Percentiles rank a stretch among this genome's conserved stretches.
Evolutionary conservation across 345 rosid genomes (phyloP).

Genomic region (Citrus mangshanensis): DNA sequence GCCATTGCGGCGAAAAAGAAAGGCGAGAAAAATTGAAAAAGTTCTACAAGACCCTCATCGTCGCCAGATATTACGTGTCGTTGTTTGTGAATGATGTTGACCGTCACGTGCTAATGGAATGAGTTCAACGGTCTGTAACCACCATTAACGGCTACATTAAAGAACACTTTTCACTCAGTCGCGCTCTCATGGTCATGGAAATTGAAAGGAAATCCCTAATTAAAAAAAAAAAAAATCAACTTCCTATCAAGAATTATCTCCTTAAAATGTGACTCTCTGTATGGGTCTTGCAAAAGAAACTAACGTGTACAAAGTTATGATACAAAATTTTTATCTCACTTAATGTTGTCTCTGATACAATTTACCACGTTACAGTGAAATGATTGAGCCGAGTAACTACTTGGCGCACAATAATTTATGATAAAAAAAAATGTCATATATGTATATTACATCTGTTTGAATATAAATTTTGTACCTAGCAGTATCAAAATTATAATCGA

Average conservation of each 20-base stretch:
- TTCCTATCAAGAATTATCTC: background rate
- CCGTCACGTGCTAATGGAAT: conserved; percentile 11
- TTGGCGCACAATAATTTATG: no score
- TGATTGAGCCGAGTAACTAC: background rate
- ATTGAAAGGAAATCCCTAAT: background rate
- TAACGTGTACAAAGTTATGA: background rate
- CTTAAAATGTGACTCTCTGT: background rate
- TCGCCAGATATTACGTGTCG: conserved; percentile 34
- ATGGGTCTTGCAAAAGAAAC: background rate
- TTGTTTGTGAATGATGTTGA: conserved; percentile 15
- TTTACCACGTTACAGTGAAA: background rate
- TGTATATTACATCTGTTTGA: no score
- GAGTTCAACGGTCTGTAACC: conserved; percentile 32
- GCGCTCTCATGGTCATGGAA: no score
- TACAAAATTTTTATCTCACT: no score
- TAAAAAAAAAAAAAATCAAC: background rate
- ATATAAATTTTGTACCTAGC: no score
- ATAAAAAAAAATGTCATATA: no score
- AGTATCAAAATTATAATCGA: no score
- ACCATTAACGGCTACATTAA: conserved; percentile 47
- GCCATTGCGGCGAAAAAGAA: background rate
- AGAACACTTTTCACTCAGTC: conserved; percentile 28
- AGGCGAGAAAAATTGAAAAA: background rate
- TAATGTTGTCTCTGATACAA: background rate
- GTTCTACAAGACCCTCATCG: conserved; percentile 20